Percentiles rank a stretch among this genome's conserved stretches.
Evolutionary conservation across 768 basidiomycete genomes (phyloP).

Genomic region (Guyanaporus albipodus): DNA sequence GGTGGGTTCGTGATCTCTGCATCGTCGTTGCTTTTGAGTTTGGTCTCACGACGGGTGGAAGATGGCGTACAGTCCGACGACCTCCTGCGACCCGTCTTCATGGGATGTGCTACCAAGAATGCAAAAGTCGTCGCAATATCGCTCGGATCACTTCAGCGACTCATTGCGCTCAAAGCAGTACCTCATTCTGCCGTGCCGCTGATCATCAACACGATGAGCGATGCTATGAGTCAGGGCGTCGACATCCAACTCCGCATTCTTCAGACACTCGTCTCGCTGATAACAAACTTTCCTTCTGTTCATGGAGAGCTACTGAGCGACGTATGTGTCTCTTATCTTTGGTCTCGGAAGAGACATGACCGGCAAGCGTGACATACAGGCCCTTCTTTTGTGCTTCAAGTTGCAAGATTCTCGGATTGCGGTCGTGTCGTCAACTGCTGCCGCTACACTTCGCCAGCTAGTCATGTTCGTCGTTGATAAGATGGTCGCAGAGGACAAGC

Average conservation of each 20-base stretch:
- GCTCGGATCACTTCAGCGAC: conserved; percentile 83
- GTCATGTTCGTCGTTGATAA: conserved; percentile 99
- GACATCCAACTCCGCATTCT: conserved; percentile 95
- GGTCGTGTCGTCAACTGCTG: conserved; percentile 95
- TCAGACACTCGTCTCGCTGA: conserved; percentile 86
- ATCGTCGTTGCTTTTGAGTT: background rate
- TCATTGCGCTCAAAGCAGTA: conserved; percentile 84
- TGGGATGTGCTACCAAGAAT: conserved; percentile 91
- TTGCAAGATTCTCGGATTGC: conserved; percentile 93
- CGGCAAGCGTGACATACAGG: conserved; percentile 42
- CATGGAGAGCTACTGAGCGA: conserved; percentile 79
- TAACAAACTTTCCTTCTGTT: conserved; percentile 82
- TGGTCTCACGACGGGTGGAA: conserved; percentile 30
- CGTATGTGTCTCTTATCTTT: conserved; percentile 45
- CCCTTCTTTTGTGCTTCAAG: conserved; percentile 90
- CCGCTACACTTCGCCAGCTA: conserved; percentile 90
- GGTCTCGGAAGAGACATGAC: background rate
- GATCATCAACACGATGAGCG: conserved; percentile 80
- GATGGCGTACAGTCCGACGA: conserved; percentile 79
- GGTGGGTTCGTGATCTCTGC: conserved; percentile 44
- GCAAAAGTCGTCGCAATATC: conserved; percentile 93
- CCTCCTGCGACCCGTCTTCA: conserved; percentile 82
- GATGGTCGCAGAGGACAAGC: conserved; percentile 72
- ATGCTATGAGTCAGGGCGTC: conserved; percentile 89
- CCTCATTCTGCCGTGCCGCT: conserved; percentile 72